Base-by-base conservation (phyloP, 331 rosid species). In the Acacia pycnantha region DNA sequence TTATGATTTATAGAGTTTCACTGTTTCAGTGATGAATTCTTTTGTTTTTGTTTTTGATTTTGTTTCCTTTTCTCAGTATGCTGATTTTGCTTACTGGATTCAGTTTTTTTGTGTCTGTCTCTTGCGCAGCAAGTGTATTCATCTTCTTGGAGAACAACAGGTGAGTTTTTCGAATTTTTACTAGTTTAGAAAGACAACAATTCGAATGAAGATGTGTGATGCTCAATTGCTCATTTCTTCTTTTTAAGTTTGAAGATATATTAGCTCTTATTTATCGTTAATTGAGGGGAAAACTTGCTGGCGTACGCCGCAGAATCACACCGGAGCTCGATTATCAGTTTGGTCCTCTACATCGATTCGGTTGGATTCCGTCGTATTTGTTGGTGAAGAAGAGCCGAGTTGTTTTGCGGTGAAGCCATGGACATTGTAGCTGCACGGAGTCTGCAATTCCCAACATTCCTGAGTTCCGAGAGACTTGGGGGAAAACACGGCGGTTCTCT, bases 371-470 rank as follows among this genome's bases (percentile, higher is more conserved):
- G 51, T 80, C 56, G 37, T 40, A 46, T 69, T 48, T 48, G 24
- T 51, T 65, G 61, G 81, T 24, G 40, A 29, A 18, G 65, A 62
- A 18, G 69, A 66, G 67, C 19, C 76, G 12, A 70, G 80, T 40
- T 46, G 37, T 43, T 71, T 29, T 59, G 68, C 33, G 62, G 16
- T 9, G 70, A 58, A 66, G 79, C 74, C 19, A 91, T 95, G 99
- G 97, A 93, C 82, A 88, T 88, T 4, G 81, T 69, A 74, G 87
- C 88, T 65, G 79, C 85, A 0, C 90, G 84, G 58, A 74, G 77
- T 54, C 41, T 91, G 70, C 89, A 86, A 37, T 74, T 88, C 37
- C 74, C 94, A 18, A 81, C 90, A 65, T 76, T 88, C 85, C 82
- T 79, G 27, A 80, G 78, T 74, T 84, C 86, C 6, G 88, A 86